A percentile compares a stretch with the other conserved stretches of the same genome.
phyloP scores from a whole-genome alignment of 2,329 filamentous ascomycete genomes.

The Fusarium vanettenii region DNA sequence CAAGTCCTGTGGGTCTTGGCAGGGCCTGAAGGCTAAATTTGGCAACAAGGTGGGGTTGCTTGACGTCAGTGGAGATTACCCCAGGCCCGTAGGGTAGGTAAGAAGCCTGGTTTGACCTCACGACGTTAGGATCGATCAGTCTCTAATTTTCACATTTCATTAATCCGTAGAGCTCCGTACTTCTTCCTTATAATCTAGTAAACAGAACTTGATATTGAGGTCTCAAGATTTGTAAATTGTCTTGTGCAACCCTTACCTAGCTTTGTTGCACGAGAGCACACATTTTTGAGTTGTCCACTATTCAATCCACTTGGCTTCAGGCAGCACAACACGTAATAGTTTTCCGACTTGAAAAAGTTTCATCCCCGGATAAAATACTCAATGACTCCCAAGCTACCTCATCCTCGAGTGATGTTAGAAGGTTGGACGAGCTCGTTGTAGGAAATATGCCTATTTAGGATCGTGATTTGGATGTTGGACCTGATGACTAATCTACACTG shows the following conservation, averaged over 20 bases:
- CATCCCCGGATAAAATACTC: no score
- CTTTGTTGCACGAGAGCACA: not conserved
- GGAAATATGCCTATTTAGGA: no score
- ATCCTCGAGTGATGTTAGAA: no score
- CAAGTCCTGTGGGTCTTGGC: not conserved
- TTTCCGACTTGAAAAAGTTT: no score
- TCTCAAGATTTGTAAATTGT: not conserved
- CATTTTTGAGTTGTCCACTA: rapidly evolving
- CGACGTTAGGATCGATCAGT: not conserved
- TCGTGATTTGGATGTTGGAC: no score
- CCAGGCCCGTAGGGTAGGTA: not conserved
- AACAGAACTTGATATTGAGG: rapidly evolving
- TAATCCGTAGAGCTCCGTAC: not conserved
- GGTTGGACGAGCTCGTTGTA: no score
- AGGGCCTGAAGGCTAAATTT: not conserved
- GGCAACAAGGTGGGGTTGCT: not conserved
- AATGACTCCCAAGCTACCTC: no score
- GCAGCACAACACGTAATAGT: no score
- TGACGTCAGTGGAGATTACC: not conserved
- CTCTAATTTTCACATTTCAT: not conserved
- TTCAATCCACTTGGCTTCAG: not conserved
- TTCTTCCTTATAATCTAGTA: no score
- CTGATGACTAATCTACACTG: no score
- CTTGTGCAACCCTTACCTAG: not conserved
- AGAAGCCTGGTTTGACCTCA: not conserved